phyloP scores from a whole-genome alignment of 2,329 filamentous ascomycete species.

The Metarhizium album region DNA sequence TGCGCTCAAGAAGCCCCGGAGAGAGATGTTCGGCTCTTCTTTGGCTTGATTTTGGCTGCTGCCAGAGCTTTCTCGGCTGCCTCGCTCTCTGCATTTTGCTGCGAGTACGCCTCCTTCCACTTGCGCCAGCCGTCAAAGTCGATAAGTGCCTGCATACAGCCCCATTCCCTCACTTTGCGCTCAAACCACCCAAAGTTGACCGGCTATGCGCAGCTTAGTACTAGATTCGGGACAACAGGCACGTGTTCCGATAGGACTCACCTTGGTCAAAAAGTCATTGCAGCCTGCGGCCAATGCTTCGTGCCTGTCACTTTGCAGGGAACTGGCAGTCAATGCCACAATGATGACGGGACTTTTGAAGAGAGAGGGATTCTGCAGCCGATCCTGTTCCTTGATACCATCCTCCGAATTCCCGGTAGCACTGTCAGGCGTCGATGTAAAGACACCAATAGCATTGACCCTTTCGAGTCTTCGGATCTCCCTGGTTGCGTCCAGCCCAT shows the following conservation, averaged over 20 bases:
- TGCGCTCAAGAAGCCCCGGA: constrained; percentile 13
- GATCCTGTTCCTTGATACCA: constrained; percentile 53
- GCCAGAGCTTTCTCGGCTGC: constrained; percentile 28
- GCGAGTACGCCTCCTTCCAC: constrained; percentile 72
- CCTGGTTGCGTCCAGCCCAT: constrained; percentile 83
- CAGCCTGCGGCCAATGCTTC: constrained; percentile 91
- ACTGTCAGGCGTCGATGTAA: constrained; percentile 56
- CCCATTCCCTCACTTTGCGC: constrained; percentile 98
- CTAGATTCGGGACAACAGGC: not conserved
- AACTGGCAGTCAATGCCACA: constrained; percentile 89
- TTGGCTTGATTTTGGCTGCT: constrained; percentile 26
- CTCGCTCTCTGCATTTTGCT: constrained; percentile 33
- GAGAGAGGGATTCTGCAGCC: constrained; percentile 53
- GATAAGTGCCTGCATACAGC: constrained; percentile 97
- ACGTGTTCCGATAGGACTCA: constrained; percentile 27
- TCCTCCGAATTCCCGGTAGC: constrained; percentile 31
- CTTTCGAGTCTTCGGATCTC: constrained; percentile 86
- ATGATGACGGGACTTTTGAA: constrained; percentile 99
- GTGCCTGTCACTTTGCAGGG: constrained; percentile 87
- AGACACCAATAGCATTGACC: constrained; percentile 86
- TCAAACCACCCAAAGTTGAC: constrained; percentile 97
- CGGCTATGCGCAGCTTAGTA: constrained; percentile 45
- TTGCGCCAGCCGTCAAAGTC: constrained; percentile 97
- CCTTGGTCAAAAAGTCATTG: constrained; percentile 97
- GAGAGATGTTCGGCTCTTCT: constrained; percentile 33